These are phyloP conservation scores for Hypoxylon crocopeplum DNA, from an alignment of 495 filamentous ascomycete species.

Conservation along the genomic window DNA sequence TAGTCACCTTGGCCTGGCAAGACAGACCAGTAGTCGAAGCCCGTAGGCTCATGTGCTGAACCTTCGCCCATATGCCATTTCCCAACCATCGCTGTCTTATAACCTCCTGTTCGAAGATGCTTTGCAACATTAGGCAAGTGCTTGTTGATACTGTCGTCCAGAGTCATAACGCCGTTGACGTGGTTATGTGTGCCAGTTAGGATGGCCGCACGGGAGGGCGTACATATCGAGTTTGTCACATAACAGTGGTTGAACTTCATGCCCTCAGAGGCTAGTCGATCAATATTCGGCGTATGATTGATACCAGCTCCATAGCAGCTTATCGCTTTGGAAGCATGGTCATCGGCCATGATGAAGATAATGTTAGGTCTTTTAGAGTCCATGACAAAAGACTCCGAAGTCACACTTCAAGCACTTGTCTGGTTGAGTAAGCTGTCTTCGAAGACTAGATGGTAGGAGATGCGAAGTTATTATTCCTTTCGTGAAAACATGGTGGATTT, in stretches of 20 bases:
- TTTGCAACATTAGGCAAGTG: constrained; percentile 54
- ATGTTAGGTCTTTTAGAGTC: constrained; percentile 44
- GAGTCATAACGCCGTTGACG: constrained; percentile 52
- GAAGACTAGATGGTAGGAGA: too few relatives aligned
- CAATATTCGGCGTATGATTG: constrained; percentile 53
- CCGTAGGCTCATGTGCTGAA: constrained; percentile 46
- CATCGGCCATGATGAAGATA: constrained; percentile 57
- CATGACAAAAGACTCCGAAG: too few relatives aligned
- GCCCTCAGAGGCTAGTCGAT: constrained; percentile 51
- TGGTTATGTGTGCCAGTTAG: constrained; percentile 55
- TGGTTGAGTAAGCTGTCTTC: too few relatives aligned
- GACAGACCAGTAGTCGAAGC: constrained; percentile 52
- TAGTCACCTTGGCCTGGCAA: constrained; percentile 53
- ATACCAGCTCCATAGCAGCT: constrained; percentile 50
- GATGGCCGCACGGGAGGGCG: constrained; percentile 51
- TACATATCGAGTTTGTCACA: constrained; percentile 56
- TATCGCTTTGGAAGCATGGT: constrained; percentile 55
- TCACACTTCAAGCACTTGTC: too few relatives aligned
- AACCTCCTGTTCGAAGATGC: constrained; percentile 47
- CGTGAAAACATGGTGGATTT: too few relatives aligned
- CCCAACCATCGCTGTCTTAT: constrained; percentile 52
- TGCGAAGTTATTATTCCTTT: too few relatives aligned
- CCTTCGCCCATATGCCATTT: constrained; percentile 57
- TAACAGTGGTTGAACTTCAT: constrained; percentile 59
- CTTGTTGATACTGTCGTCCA: constrained; percentile 52